Percentiles rank a stretch among this genome's conserved stretches.
These are phyloP conservation scores for Myriosclerotinia scirpicola DNA, from an alignment of 2,329 filamentous ascomycete genomes.

Conservation along the genomic window DNA sequence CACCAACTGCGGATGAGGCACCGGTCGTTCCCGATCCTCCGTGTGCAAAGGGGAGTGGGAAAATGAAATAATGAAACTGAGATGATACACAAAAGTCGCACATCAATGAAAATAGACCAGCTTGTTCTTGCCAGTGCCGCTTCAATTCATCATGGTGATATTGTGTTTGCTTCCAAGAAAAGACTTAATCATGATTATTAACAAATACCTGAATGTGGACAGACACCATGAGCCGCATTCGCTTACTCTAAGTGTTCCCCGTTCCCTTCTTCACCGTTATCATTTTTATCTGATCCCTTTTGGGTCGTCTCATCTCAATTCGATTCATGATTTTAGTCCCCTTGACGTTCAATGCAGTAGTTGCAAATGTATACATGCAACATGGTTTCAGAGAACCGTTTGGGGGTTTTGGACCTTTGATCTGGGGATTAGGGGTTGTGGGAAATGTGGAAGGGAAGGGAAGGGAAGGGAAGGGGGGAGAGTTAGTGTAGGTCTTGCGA, in stretches of 20 bases:
- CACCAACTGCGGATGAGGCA: not conserved
- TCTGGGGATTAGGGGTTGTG: not conserved
- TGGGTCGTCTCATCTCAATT: not conserved
- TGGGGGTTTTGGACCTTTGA: not conserved
- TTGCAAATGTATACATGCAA: not conserved
- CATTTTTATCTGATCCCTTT: not conserved
- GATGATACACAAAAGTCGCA: conserved; percentile 14
- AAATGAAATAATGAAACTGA: not conserved
- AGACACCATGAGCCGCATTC: not conserved
- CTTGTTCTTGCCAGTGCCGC: conserved; percentile 19
- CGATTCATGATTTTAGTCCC: not conserved
- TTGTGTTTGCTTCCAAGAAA: conserved; percentile 11
- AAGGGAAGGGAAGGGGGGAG: too few species aligned
- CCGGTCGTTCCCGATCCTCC: not conserved
- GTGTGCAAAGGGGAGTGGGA: not conserved
- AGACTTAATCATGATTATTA: conserved; percentile 16
- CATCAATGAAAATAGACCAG: conserved; percentile 10
- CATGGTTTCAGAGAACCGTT: not conserved
- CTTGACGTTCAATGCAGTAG: not conserved
- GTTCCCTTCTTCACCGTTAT: not conserved
- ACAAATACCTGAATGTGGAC: not conserved
- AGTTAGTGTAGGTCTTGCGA: not conserved
- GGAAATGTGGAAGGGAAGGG: not conserved
- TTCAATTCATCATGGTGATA: not conserved
- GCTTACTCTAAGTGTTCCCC: not conserved